Evolutionary conservation across 257 asterid species (phyloP).

Genomic region (Jasminum sambac): DNA sequence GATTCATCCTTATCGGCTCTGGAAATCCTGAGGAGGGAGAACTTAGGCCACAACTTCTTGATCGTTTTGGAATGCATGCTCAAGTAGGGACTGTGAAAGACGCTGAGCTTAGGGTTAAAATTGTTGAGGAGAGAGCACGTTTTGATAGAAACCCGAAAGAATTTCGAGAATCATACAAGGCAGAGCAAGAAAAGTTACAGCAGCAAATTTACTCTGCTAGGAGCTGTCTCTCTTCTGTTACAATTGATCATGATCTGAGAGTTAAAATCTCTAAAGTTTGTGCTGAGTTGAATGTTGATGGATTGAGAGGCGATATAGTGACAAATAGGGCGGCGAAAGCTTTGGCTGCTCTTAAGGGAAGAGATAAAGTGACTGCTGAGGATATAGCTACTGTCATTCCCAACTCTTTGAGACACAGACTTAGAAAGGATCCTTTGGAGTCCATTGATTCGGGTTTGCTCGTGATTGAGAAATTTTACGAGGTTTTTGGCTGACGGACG

Average conservation of each 20-base stretch:
- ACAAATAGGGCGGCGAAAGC: constrained; percentile 87
- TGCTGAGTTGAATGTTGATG: constrained; percentile 85
- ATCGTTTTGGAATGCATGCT: constrained; percentile 96
- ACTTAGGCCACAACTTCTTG: constrained; percentile 95
- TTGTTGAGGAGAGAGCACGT: constrained; percentile 90
- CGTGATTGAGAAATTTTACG: constrained; percentile 84
- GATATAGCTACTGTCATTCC: constrained; percentile 91
- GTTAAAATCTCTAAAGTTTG: constrained; percentile 87
- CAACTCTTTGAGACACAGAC: constrained; percentile 91
- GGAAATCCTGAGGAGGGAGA: constrained; percentile 98
- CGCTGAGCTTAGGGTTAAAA: constrained; percentile 93
- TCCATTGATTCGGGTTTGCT: constrained; percentile 92
- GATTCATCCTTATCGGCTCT: constrained; percentile 86
- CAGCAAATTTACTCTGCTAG: constrained; percentile 71
- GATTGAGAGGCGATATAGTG: constrained; percentile 89
- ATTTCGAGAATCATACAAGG: constrained; percentile 62
- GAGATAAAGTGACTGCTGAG: constrained; percentile 71
- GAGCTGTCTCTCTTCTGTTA: constrained; percentile 52
- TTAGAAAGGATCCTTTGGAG: constrained; percentile 87
- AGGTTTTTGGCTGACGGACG: constrained; percentile 64
- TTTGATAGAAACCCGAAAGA: constrained; percentile 78
- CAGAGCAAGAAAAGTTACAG: constrained; percentile 83
- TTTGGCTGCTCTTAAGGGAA: constrained; percentile 82
- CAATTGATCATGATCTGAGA: constrained; percentile 67
- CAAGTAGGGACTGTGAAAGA: constrained; percentile 86